These are phyloP conservation scores for Plantago coronopus DNA, from an alignment of 305 asterid genomes.

Conservation along the genomic window DNA sequence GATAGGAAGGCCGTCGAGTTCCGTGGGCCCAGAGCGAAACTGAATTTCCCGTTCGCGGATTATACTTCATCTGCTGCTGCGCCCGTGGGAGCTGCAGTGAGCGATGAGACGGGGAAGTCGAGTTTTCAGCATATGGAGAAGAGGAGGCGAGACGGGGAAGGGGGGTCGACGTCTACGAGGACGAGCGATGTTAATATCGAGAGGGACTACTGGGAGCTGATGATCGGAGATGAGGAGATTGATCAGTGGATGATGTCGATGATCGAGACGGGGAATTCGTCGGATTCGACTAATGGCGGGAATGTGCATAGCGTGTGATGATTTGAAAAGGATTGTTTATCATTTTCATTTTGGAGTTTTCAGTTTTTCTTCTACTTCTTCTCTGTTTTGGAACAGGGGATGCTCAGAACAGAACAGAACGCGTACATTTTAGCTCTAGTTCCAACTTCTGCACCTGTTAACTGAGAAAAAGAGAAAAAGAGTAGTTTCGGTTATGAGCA, in stretches of 20 bases:
- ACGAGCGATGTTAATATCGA: conserved; percentile 17
- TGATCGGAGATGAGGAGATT: conserved; percentile 41
- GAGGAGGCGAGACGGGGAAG: conserved; percentile 13
- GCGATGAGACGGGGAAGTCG: neutral
- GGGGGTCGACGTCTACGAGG: conserved; percentile 18
- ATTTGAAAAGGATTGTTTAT: neutral
- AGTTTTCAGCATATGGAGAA: conserved; percentile 7
- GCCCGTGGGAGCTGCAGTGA: neutral
- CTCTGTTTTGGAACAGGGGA: neutral
- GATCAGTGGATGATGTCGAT: conserved; percentile 40
- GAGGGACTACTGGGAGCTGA: conserved; percentile 34
- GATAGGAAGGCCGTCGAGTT: conserved; percentile 78
- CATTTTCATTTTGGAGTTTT: neutral
- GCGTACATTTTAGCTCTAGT: neutral
- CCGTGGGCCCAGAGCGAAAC: conserved; percentile 84
- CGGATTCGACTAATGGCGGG: conserved; percentile 55
- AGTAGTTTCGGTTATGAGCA: too few relatives aligned
- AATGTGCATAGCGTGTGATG: conserved; percentile 32
- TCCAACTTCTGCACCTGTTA: too few relatives aligned
- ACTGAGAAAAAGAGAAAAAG: too few relatives aligned
- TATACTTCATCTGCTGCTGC: conserved; percentile 27
- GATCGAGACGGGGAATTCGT: conserved; percentile 41
- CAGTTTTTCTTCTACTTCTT: too few relatives aligned
- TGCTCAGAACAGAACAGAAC: neutral
- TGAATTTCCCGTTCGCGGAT: conserved; percentile 67